Evolutionary conservation across 306 rosid species (phyloP).

Genomic region (Inga oerstediana): DNA sequence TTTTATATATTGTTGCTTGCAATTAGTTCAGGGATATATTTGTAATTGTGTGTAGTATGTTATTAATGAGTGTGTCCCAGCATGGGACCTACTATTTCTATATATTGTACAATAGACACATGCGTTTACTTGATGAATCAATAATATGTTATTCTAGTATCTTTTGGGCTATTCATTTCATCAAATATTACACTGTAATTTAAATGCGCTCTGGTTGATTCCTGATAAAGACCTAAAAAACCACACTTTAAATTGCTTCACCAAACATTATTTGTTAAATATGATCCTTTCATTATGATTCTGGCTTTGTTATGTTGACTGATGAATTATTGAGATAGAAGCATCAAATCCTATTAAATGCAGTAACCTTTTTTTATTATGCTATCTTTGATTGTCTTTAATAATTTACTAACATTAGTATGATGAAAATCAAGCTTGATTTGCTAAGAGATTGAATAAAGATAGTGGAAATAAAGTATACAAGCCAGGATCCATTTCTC

Average conservation of each 20-base stretch:
- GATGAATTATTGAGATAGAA: neutral
- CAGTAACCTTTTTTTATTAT: neutral
- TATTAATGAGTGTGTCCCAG: too few species aligned
- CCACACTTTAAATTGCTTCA: neutral
- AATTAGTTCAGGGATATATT: too few species aligned
- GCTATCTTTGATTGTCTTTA: neutral
- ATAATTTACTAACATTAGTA: neutral
- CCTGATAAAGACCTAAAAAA: neutral
- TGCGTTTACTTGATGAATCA: too few species aligned
- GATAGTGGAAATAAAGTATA: too few species aligned
- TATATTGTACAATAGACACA: too few species aligned
- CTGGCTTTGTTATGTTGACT: neutral
- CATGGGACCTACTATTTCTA: too few species aligned
- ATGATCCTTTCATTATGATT: neutral
- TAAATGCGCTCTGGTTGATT: constrained; percentile 15
- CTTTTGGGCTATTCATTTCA: too few species aligned
- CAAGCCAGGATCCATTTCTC: too few species aligned
- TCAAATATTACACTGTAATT: neutral
- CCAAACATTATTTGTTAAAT: neutral
- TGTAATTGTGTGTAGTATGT: too few species aligned
- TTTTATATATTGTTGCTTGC: too few species aligned
- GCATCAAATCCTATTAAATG: neutral
- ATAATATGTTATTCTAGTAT: too few species aligned
- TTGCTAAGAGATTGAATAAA: neutral
- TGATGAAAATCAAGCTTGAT: neutral